Base-by-base conservation (phyloP, 768 basidiomycete genomes). In the Kwoniella dendrophila region DNA sequence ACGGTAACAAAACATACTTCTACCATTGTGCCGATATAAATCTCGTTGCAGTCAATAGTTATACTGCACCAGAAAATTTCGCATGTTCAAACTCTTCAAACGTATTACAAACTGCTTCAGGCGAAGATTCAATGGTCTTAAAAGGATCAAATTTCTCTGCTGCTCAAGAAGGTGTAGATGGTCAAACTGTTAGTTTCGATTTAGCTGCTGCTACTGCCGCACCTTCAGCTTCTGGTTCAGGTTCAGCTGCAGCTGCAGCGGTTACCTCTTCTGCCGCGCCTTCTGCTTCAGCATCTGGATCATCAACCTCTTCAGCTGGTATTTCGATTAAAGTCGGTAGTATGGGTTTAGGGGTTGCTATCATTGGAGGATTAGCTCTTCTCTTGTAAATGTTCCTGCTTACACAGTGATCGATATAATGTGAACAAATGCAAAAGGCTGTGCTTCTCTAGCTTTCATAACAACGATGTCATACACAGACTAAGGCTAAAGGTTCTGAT, bases 1-100 rank as follows among this genome's bases (percentile, higher is more conserved):
- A 69, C 40, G 63, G 63, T 40, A 40, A 50, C 53, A 36, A 40
- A 30, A 63, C 47, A 14, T 55, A 62, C 55, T 44, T 49, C 34
- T 70, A 70, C 59, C 63, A 68, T 38, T 73, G 71, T 43, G 71
- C 71, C 53, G 71, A 73, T 47, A 51, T 73, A 45, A 63, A 34
- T 7, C 64, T 73, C 11, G 69, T 73, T 41, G 66, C 47, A 2
- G n/a, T 58, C 6, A 48, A 54, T 36, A 26, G 29, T 14, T 70
- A 51, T 34, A 60, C 65, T 48, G 40, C 63, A 10, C 56, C 56
- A 5, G 43, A 60, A n/a, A 26, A 55, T 10, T 66, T 66, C 45
- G 55, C 58, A 14, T 73, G 71, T 67, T 40, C 33, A 8, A 73
- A 73, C 64, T 56, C 58, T 41, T 68, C 71, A 6, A 32, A 50